Conservation (phyloP, 345 rosid genomes). For the Pugionium cornutum region DNA sequence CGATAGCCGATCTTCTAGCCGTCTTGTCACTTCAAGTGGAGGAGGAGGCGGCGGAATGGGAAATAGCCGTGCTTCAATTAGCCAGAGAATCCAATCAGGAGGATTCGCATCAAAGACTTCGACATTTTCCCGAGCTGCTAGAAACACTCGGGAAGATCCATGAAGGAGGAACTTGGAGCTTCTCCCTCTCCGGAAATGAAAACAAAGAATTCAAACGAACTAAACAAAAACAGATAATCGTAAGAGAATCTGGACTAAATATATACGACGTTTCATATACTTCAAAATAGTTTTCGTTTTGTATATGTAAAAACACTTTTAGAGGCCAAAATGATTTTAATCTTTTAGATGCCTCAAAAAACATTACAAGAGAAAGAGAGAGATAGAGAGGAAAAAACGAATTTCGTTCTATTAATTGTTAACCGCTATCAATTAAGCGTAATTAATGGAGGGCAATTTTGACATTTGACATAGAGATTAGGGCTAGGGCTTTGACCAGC, state of each 20-base stretch:
- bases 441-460: no score
- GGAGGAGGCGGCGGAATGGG: conserved; percentile 41
- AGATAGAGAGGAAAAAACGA: no score
- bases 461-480: no score
- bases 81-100: conserved; percentile 55
- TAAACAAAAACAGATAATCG: conserved; percentile 3
- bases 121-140: conserved; percentile 51
- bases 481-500: no score
- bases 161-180: conserved; percentile 68
- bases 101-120: conserved; percentile 53
- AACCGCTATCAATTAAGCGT: no score
- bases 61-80: conserved; percentile 51
- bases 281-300: not conserved
- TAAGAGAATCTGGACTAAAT: conserved; percentile 9
- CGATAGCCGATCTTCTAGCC: conserved; percentile 53
- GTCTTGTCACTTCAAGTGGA: conserved; percentile 57
- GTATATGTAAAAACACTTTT: not conserved
- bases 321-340: no score
- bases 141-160: conserved; percentile 54
- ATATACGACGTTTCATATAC: conserved; percentile 7
- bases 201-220: not conserved
- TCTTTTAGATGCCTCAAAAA: no score
- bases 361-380: no score
- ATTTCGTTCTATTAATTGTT: no score
- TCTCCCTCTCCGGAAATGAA: conserved; percentile 60